These are phyloP conservation scores for Pythium grandisporangium DNA, from an alignment of 352 stramenopile genomes.

Conservation along the genomic window DNA sequence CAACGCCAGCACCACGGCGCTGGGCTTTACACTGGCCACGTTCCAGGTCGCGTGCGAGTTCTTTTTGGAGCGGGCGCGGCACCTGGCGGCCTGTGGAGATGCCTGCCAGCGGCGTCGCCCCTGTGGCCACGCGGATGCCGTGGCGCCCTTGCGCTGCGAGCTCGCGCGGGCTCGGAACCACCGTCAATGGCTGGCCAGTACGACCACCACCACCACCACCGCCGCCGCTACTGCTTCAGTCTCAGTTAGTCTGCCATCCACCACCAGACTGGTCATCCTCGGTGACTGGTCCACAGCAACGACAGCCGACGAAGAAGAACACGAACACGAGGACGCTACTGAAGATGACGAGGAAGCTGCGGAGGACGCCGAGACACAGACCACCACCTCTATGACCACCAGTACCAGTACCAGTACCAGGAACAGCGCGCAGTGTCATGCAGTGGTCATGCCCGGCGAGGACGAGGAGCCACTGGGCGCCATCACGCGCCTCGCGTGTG, in stretches of 20 bases:
- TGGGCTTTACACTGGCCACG: conserved; percentile 73
- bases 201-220: background rate
- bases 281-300: conserved; percentile 50
- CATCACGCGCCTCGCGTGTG: conserved; percentile 28
- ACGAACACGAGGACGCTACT: no score
- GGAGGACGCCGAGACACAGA: background rate
- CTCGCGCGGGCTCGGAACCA: background rate
- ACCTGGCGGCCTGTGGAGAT: conserved; percentile 13
- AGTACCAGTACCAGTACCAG: no score
- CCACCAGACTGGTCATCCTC: conserved; percentile 18
- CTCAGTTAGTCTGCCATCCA: no score
- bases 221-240: background rate
- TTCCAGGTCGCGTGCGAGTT: conserved; percentile 76
- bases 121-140: conserved; percentile 12
- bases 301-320: conserved; percentile 11
- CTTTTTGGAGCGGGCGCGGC: conserved; percentile 42
- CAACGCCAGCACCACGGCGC: conserved; percentile 69
- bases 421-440: no score
- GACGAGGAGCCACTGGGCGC: conserved; percentile 8
- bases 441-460: background rate
- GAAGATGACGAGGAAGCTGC: background rate
- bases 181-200: background rate
- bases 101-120: no score
- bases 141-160: background rate
- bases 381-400: no score